phyloP scores from a whole-genome alignment of 306 rosid genomes.

The Cucurbita moschata region DNA sequence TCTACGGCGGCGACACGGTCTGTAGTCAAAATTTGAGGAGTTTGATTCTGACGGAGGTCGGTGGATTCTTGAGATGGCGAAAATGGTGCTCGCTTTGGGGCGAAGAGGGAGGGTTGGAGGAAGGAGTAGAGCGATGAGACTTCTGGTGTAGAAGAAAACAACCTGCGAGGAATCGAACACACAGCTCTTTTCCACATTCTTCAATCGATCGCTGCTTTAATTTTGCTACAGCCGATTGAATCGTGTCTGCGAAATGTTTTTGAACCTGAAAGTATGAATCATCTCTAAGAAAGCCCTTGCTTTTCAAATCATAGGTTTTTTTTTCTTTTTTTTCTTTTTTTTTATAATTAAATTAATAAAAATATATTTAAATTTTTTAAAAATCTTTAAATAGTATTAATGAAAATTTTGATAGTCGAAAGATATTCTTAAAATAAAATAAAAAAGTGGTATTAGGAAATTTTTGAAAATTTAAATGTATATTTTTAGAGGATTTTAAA shows the following conservation, averaged over 20 bases:
- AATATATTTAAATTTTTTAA: no score
- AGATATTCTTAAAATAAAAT: no score
- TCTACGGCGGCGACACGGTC: constrained; percentile 30
- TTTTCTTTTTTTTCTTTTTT: no score
- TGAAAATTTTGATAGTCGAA: no score
- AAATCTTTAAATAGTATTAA: no score
- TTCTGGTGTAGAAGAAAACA: constrained; percentile 37
- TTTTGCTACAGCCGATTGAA: background rate
- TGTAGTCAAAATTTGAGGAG: constrained; percentile 25
- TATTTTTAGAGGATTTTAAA: no score
- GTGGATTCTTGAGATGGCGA: constrained; percentile 8
- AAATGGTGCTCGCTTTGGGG: constrained; percentile 28
- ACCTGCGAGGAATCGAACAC: constrained; percentile 18
- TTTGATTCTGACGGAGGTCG: constrained; percentile 16
- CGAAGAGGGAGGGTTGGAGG: constrained; percentile 71
- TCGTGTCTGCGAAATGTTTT: background rate
- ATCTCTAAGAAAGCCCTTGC: background rate
- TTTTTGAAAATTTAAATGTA: no score
- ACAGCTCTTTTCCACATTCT: constrained; percentile 32
- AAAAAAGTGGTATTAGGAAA: no score
- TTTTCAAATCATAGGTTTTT: no score
- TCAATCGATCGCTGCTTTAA: background rate
- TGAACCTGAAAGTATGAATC: background rate
- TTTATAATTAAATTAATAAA: no score
- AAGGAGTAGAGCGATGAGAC: constrained; percentile 63